A percentile compares a stretch with the other conserved stretches of the same genome.
These are phyloP conservation scores for Pythium aristosporum DNA, from an alignment of 352 stramenopile species.

Conservation along the genomic window DNA sequence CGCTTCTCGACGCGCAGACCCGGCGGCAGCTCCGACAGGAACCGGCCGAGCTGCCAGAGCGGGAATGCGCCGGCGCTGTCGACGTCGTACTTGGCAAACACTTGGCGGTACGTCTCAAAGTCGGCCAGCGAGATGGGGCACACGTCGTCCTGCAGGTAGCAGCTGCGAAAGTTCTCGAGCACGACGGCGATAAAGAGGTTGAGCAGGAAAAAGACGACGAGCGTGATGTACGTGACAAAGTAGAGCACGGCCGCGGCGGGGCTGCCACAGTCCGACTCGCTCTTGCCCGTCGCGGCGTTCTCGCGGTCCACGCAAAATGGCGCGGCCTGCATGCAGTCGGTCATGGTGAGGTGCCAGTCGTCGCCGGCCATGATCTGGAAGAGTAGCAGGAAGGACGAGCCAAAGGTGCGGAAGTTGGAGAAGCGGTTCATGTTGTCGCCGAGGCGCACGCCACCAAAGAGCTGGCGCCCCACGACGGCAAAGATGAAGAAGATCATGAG, in stretches of 20 bases:
- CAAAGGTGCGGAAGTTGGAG: conserved; percentile 72
- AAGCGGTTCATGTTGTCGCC: conserved; percentile 62
- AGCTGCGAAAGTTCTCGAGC: conserved; percentile 80
- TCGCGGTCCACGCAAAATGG: conserved; percentile 58
- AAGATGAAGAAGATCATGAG: conserved; percentile 86
- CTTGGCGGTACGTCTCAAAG: conserved; percentile 70
- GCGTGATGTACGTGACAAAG: conserved; percentile 71
- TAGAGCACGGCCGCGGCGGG: conserved; percentile 43
- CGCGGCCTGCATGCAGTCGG: conserved; percentile 63
- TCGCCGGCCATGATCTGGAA: conserved; percentile 85
- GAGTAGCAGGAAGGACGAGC: conserved; percentile 58
- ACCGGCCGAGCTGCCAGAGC: conserved; percentile 62
- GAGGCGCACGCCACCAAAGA: conserved; percentile 66
- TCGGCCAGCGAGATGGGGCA: conserved; percentile 74
- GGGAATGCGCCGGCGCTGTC: conserved; percentile 55
- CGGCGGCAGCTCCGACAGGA: conserved; percentile 53
- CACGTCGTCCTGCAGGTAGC: conserved; percentile 75
- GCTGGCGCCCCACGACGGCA: conserved; percentile 64
- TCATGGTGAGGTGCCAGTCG: conserved; percentile 83
- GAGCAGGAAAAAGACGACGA: conserved; percentile 81
- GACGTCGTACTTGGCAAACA: conserved; percentile 65
- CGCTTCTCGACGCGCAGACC: conserved; percentile 47
- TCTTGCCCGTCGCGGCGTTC: conserved; percentile 28
- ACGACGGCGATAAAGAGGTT: conserved; percentile 85
- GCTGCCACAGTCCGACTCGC: conserved; percentile 67